phyloP scores from a whole-genome alignment of 305 asterid species.

The Fraxinus velutina region DNA sequence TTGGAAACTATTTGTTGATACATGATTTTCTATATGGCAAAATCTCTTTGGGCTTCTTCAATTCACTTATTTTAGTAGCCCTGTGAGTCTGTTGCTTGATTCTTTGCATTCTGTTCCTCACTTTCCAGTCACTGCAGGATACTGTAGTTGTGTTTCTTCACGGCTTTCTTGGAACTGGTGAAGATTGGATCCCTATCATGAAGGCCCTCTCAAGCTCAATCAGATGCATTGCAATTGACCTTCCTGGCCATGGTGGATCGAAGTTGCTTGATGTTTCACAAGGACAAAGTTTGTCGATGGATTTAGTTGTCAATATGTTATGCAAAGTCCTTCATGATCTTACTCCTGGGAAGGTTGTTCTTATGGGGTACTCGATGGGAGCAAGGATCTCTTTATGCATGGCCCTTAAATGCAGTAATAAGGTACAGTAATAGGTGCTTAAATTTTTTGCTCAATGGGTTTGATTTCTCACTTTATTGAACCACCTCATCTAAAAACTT shows the following conservation, averaged over 20 bases:
- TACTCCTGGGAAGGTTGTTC: conserved; percentile 54
- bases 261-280: conserved; percentile 35
- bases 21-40: neutral
- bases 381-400: conserved; percentile 78
- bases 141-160: conserved; percentile 70
- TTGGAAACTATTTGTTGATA: neutral
- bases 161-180: conserved; percentile 86
- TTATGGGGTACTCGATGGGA: conserved; percentile 96
- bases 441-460: neutral
- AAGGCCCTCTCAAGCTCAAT: conserved; percentile 68
- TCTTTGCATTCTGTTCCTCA: conserved; percentile 14
- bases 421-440: conserved; percentile 39
- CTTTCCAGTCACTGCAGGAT: conserved; percentile 44
- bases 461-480: neutral
- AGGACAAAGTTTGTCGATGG: conserved; percentile 55
- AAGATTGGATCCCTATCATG: conserved; percentile 86
- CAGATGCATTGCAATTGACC: conserved; percentile 81
- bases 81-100: neutral
- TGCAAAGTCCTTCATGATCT: conserved; percentile 50
- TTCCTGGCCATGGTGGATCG: conserved; percentile 93
- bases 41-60: neutral
- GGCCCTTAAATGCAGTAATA: conserved; percentile 60
- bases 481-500: neutral
- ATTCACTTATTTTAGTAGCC: neutral
- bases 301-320: conserved; percentile 50